Conservation (phyloP, 1,139 yeast species). For the Yamadazyma taylorii region DNA sequence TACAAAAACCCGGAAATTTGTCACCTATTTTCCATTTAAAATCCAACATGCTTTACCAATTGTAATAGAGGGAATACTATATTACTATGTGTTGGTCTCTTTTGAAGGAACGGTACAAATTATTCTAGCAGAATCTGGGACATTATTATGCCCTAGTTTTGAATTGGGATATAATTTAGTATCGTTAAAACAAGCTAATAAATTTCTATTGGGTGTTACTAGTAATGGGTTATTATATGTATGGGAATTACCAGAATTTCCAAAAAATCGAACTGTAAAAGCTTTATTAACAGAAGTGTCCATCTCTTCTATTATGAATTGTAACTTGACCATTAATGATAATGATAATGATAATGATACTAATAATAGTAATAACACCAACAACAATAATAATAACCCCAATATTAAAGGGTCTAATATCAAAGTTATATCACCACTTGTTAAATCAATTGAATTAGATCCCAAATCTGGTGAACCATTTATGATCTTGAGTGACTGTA, state of each 20-base stretch:
- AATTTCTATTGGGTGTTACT: slow-evolving; percentile 55
- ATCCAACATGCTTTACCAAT: slow-evolving; percentile 45
- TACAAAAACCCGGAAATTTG: slow-evolving; percentile 21
- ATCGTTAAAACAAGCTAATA: slow-evolving; percentile 52
- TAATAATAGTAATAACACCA: slow-evolving; percentile 5
- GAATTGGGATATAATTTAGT: slow-evolving; percentile 61
- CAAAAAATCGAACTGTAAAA: slow-evolving; percentile 18
- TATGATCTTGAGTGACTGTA: slow-evolving; percentile 30
- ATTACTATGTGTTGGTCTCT: slow-evolving; percentile 60
- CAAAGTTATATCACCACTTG: slow-evolving; percentile 23
- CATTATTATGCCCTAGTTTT: slow-evolving; percentile 46
- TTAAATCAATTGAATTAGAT: slow-evolving; percentile 33
- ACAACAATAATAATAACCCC: slow-evolving; percentile 1
- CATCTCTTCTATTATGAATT: slow-evolving; percentile 51
- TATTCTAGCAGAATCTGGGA: slow-evolving; percentile 64
- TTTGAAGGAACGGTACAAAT: slow-evolving; percentile 72
- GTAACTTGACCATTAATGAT: slow-evolving; percentile 15
- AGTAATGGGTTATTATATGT: slow-evolving; percentile 48
- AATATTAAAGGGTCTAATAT: neutral
- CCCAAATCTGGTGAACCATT: slow-evolving; percentile 41
- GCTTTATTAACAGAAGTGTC: slow-evolving; percentile 44
- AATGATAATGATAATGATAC: slow-evolving; percentile 2
- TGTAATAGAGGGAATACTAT: slow-evolving; percentile 25
- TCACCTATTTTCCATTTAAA: slow-evolving; percentile 41
- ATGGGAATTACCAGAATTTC: slow-evolving; percentile 41